phyloP scores from a whole-genome alignment of 306 rosid genomes.

The Delonix regia region DNA sequence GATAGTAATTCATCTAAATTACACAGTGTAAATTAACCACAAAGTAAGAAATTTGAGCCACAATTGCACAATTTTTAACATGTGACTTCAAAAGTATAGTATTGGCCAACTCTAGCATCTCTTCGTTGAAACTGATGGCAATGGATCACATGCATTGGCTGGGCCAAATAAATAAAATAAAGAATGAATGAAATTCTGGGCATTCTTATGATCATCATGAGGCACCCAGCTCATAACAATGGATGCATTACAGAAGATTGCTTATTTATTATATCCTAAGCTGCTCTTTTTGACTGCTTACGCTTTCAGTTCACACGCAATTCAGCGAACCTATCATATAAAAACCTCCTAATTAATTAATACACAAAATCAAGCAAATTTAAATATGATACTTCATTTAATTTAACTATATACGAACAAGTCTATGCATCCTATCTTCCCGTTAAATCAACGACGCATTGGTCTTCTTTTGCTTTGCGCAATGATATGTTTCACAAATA shows the following conservation, averaged over 20 bases:
- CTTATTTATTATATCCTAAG: neutral
- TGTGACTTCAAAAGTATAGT: too few species aligned
- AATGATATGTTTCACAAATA: too few species aligned
- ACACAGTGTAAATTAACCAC: too few species aligned
- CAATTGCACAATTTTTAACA: too few species aligned
- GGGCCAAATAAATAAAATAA: neutral
- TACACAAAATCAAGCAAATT: conserved; percentile 8
- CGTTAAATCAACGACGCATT: neutral
- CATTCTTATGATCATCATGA: conserved; percentile 26
- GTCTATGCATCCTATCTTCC: neutral
- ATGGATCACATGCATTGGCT: too few species aligned
- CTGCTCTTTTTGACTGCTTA: conserved; percentile 32
- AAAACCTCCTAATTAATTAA: neutral
- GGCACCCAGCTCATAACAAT: conserved; percentile 31
- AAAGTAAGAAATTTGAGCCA: too few species aligned
- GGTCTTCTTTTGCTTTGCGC: neutral
- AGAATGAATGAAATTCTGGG: neutral
- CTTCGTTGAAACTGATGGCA: too few species aligned
- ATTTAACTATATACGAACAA: too few species aligned
- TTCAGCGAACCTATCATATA: conserved; percentile 30
- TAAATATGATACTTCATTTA: neutral
- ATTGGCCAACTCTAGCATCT: too few species aligned
- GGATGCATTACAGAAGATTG: neutral
- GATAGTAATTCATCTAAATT: too few species aligned
- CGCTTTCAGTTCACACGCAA: conserved; percentile 22